Percentiles rank a stretch among this genome's conserved stretches.
phyloP scores from a whole-genome alignment of 768 basidiomycete genomes.

The Mycena latifolia region DNA sequence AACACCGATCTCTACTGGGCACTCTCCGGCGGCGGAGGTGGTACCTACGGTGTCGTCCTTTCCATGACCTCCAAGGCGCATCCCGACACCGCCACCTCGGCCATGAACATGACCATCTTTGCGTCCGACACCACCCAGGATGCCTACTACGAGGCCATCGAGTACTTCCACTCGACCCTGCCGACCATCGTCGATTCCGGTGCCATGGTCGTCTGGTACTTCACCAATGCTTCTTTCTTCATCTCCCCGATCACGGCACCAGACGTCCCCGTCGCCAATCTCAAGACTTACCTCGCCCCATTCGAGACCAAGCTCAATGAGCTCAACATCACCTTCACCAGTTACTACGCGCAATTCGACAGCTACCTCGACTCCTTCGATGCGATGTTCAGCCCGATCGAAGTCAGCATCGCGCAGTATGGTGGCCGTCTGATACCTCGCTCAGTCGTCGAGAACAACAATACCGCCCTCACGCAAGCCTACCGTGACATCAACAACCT shows the following conservation, averaged over 20 bases:
- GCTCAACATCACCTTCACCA: conserved; percentile 16
- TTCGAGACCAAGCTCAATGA: conserved; percentile 9
- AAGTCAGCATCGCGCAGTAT: conserved; percentile 16
- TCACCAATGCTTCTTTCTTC: conserved; percentile 3
- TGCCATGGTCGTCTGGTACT: conserved; percentile 13
- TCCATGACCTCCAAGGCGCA: conserved; percentile 24
- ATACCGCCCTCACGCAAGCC: conserved; percentile 17
- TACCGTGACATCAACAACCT: conserved; percentile 18
- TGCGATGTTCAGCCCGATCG: conserved; percentile 6
- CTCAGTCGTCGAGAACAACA: conserved; percentile 13
- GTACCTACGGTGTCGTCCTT: conserved; percentile 22
- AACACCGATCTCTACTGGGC: conserved; percentile 52
- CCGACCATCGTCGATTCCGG: conserved; percentile 20
- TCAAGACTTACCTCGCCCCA: conserved; percentile 8
- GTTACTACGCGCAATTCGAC: conserved; percentile 3
- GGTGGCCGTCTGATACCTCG: conserved; percentile 20
- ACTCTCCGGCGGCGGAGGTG: conserved; percentile 34
- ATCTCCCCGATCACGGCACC: conserved; percentile 13
- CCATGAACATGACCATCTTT: conserved; percentile 16
- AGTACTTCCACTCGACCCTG: conserved; percentile 17
- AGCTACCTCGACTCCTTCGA: conserved; percentile 15
- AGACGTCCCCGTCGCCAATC: conserved; percentile 1
- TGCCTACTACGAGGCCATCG: conserved; percentile 6
- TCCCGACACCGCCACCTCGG: conserved; percentile 11
- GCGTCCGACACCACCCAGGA: conserved; percentile 16